Base-by-base conservation (phyloP, 805 yeast species). In the Peterozyma toletana region DNA sequence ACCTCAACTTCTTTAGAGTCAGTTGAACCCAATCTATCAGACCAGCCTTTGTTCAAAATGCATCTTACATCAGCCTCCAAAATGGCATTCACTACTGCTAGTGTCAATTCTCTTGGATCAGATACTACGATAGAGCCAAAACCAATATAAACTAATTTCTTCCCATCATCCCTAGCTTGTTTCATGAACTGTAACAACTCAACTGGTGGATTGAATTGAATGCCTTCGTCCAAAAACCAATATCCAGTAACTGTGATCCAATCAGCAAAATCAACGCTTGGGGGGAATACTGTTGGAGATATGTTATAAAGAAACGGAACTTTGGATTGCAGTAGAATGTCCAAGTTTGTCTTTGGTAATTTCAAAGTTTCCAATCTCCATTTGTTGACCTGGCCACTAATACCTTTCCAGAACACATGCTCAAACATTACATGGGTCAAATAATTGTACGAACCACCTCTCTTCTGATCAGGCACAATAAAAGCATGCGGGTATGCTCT, bases 241-340 rank as follows among this genome's bases (percentile, higher is more conserved):
- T 91, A 91, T 0, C 98, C 98, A 0, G 96, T 86, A 10, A 90
- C 96, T 53, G 75, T 85, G n/a, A 91, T 77, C 97, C 97, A 91
- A 58, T 88, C 96, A 13, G 88, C 83, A 61, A 85, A 90, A 61
- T 91, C 98, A 36, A 89, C 84, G 2, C 96, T 83, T 0, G 97
- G 96, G 2, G 96, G 96, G 52, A 91, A 78, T 2, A 91, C 84
- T 0, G 83, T 70, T 3, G 96, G 96, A 1, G 96, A 86, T 1
- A 91, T 81, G 54, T 86, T 89, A 60, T 91, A 91, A 51, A 91
- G 61, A 57, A 91, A 91, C 3, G 98, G 98, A 9, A 88, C 82
- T 47, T 81, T 82, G 39, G 76, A 71, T 58, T 85, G 96, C 49
- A 82, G 90, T 67, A 91, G 60, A 37, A 71, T 64, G 39, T 77